Evolutionary conservation across 1,139 yeast genomes (phyloP), one percentile per base, ranked within the genome.

Genomic region (Spathaspora jeffriesii): DNA sequence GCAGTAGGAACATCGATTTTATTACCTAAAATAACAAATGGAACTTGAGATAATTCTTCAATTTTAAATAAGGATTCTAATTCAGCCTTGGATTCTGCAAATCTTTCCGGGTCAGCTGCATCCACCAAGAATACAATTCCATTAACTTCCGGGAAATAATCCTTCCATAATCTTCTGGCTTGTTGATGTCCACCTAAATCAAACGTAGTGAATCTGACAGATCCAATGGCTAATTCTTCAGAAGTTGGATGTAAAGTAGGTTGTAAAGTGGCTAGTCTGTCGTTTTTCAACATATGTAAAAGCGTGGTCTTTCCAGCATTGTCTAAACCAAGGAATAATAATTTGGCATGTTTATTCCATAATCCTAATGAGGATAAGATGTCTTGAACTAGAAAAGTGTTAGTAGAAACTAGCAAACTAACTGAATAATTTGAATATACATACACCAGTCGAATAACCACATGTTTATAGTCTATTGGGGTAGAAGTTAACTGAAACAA

Each of bases 161-260:
- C 98, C 68, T 91, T 92, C 99, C 99, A 93, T 65, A 93, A 84
- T 73, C 99, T 90, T 76, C 99, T 92, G 43, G 99, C 99, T 73
- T 92, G 97, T 67, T 82, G 86, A 76, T 93, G 99, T 40, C 99
- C 99, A 69, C 99, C 99, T 62, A 93, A 80, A 70, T 93, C 99
- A 61, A 93, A 93, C 38, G 99, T 95, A 52, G 99, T 93, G 79
- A 93, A 93, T 69, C 93, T 87, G 54, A 93, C 96, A 57, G 88
- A 87, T 55, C 98, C 99, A 62, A 93, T 93, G 51, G 98, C 95
- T 60, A 93, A 81, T 68, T 93, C 99, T 72, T 93, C 99, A 21
- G 97, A 90, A 31, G 99, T 90, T 60, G 99, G 99, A 69, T 93
- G 99, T 71, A 93, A 84, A 27, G 99, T 93, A 57, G 99, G 99